These are phyloP conservation scores for Clavispora asparagi DNA, from an alignment of 805 yeast species.

Conservation along the genomic window DNA sequence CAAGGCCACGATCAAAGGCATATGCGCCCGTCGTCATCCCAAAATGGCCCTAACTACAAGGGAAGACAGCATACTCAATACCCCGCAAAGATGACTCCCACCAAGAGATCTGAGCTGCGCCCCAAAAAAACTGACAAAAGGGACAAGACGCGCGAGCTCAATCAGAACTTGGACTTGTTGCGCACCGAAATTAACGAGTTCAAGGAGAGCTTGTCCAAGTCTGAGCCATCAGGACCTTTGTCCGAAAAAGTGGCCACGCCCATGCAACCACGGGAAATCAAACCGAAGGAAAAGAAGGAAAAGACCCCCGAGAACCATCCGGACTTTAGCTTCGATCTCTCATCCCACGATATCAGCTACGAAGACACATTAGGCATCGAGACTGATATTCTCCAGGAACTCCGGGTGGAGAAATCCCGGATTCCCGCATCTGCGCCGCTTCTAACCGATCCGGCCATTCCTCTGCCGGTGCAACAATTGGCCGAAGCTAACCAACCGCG, in stretches of 20 bases:
- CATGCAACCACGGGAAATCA: slow-evolving; percentile 10
- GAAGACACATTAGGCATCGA: slow-evolving; percentile 37
- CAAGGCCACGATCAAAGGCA: too few relatives aligned
- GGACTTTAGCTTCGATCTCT: slow-evolving; percentile 37
- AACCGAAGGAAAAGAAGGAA: neutral
- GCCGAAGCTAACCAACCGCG: too few relatives aligned
- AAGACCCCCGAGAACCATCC: neutral
- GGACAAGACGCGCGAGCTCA: slow-evolving; percentile 31
- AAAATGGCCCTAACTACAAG: too few relatives aligned
- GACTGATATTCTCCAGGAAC: slow-evolving; percentile 21
- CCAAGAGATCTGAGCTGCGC: neutral
- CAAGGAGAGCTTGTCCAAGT: slow-evolving; percentile 34
- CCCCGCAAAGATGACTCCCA: too few relatives aligned
- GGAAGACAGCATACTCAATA: too few relatives aligned
- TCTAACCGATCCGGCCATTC: too few relatives aligned
- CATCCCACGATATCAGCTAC: slow-evolving; percentile 34
- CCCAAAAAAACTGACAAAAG: slow-evolving; percentile 2
- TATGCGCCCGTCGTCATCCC: too few relatives aligned
- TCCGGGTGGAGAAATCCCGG: slow-evolving; percentile 6
- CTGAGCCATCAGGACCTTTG: slow-evolving; percentile 11
- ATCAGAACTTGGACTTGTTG: slow-evolving; percentile 36
- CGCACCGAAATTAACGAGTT: slow-evolving; percentile 41
- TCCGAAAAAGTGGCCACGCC: slow-evolving; percentile 30
- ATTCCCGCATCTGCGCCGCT: too few relatives aligned
- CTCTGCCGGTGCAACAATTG: too few relatives aligned